These are phyloP conservation scores for Saccharomyces jurei DNA, from an alignment of 805 yeast species.

Conservation along the genomic window DNA sequence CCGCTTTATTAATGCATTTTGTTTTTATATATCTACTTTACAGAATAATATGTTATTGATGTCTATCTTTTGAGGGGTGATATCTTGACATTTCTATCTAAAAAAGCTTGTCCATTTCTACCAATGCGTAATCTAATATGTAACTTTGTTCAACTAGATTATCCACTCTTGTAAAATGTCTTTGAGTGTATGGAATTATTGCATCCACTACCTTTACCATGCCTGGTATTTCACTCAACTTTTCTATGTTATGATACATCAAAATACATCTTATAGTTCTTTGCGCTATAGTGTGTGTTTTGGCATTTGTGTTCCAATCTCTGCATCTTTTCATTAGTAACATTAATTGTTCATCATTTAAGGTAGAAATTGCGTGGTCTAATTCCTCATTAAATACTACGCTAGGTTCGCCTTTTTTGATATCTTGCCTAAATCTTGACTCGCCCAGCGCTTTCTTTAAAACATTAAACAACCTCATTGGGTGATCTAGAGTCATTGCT, in stretches of 20 bases:
- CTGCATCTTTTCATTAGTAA: slow-evolving; percentile 66
- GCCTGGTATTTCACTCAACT: slow-evolving; percentile 57
- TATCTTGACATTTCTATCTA: slow-evolving; percentile 2
- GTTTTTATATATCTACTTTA: background rate
- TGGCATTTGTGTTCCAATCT: slow-evolving; percentile 91
- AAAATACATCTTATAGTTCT: slow-evolving; percentile 61
- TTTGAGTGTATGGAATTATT: slow-evolving; percentile 80
- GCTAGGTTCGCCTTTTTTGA: slow-evolving; percentile 4
- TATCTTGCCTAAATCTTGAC: slow-evolving; percentile 38
- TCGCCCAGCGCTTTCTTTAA: slow-evolving; percentile 48
- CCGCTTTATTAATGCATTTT: background rate
- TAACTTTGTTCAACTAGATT: slow-evolving; percentile 79
- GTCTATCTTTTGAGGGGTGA: background rate
- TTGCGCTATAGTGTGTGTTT: slow-evolving; percentile 75
- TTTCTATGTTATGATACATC: slow-evolving; percentile 43
- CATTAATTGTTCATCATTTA: slow-evolving; percentile 53
- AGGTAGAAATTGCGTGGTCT: slow-evolving; percentile 51
- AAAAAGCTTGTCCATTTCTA: slow-evolving; percentile 53
- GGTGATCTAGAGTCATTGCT: slow-evolving; percentile 82
- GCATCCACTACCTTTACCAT: slow-evolving; percentile 60
- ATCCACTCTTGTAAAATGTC: slow-evolving; percentile 73
- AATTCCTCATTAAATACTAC: slow-evolving; percentile 37
- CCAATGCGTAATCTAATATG: slow-evolving; percentile 73
- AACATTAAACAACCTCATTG: slow-evolving; percentile 78
- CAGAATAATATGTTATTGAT: background rate